phyloP scores from a whole-genome alignment of 768 basidiomycete genomes.

The Tremella yokohamensis region DNA sequence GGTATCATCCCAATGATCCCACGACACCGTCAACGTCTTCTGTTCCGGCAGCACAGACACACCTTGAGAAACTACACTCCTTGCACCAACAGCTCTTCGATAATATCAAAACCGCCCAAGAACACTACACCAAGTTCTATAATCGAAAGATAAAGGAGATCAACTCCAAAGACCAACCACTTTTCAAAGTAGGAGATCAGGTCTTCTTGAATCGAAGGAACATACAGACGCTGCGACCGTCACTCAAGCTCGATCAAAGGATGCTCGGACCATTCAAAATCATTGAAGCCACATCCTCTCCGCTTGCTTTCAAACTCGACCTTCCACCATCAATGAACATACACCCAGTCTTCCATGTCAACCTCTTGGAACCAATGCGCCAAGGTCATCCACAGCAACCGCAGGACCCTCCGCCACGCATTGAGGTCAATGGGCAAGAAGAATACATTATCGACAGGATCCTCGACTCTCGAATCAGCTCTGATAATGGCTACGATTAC shows the following conservation, averaged over 20 bases:
- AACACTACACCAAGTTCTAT: neutral
- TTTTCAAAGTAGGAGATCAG: slow-evolving; percentile 24
- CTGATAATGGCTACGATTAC: slow-evolving; percentile 11
- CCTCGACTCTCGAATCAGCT: slow-evolving; percentile 9
- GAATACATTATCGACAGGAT: slow-evolving; percentile 11
- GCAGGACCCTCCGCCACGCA: slow-evolving; percentile 7
- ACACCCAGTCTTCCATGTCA: slow-evolving; percentile 7
- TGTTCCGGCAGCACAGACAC: slow-evolving; percentile 39
- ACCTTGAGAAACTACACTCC: neutral
- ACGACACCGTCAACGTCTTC: slow-evolving; percentile 52
- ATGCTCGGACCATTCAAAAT: slow-evolving; percentile 29
- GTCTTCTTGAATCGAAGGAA: slow-evolving; percentile 23
- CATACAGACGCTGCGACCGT: slow-evolving; percentile 25
- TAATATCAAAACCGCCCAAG: slow-evolving; percentile 2
- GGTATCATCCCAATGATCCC: slow-evolving; percentile 7
- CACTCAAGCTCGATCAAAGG: slow-evolving; percentile 32
- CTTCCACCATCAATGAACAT: slow-evolving; percentile 6
- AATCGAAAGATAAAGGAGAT: neutral
- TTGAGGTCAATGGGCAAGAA: slow-evolving; percentile 10
- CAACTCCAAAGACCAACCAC: slow-evolving; percentile 9
- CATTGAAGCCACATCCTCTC: slow-evolving; percentile 11
- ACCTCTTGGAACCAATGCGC: slow-evolving; percentile 2
- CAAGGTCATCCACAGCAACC: neutral
- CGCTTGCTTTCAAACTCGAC: slow-evolving; percentile 9
- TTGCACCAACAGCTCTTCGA: neutral